Percentiles rank a stretch among this genome's conserved stretches.
These are phyloP conservation scores for Pseudogymnoascus sp. DNA, from an alignment of 2,329 filamentous ascomycete species.

Conservation along the genomic window DNA sequence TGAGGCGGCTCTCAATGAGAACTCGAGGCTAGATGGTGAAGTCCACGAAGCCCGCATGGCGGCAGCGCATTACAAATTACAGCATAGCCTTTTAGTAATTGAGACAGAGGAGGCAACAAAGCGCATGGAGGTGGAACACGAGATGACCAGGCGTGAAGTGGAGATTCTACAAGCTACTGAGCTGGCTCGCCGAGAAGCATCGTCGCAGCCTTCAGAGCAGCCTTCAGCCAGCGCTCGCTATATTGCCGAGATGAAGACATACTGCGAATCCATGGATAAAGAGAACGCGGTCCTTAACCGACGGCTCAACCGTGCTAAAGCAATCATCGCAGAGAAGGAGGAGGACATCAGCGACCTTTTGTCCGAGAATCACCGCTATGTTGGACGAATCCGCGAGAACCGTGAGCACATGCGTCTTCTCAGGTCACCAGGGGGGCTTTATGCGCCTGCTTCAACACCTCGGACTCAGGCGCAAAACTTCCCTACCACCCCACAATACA, in stretches of 20 bases:
- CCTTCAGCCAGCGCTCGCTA: constrained; percentile 43
- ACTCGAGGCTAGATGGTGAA: constrained; percentile 39
- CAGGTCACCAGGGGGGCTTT: constrained; percentile 63
- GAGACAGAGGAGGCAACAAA: constrained; percentile 80
- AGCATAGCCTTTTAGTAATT: constrained; percentile 75
- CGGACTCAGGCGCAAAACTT: constrained; percentile 39
- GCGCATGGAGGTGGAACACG: constrained; percentile 81
- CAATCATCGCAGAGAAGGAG: constrained; percentile 68
- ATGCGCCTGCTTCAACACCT: constrained; percentile 51
- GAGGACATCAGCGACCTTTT: constrained; percentile 60
- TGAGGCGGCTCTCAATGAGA: constrained; percentile 45
- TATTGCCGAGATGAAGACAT: constrained; percentile 51
- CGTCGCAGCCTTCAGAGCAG: constrained; percentile 34
- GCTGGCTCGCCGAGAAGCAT: constrained; percentile 51
- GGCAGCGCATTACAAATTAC: constrained; percentile 81
- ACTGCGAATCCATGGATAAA: constrained; percentile 57
- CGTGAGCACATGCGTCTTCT: constrained; percentile 76
- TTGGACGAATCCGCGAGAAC: constrained; percentile 81
- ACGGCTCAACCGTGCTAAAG: constrained; percentile 65
- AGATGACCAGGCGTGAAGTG: constrained; percentile 82
- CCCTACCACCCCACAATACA: constrained; percentile 36
- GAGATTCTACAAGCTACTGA: constrained; percentile 73
- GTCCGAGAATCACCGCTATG: constrained; percentile 69
- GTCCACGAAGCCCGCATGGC: constrained; percentile 69
- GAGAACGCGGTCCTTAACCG: constrained; percentile 57